Conservation (phyloP, 2,329 filamentous ascomycete genomes). For the Fusarium oligoseptatum region DNA sequence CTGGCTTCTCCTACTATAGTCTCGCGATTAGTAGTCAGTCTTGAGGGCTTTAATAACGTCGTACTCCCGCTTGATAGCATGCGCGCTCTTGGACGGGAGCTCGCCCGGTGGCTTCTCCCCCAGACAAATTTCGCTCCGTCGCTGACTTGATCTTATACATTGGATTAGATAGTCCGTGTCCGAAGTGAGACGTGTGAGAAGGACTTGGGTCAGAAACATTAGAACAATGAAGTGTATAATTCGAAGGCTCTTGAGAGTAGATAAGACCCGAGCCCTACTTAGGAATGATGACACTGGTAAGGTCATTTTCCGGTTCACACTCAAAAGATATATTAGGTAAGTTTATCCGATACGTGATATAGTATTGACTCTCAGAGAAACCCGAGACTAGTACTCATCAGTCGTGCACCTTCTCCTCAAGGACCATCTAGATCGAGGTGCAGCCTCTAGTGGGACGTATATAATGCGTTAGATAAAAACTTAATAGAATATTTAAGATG, state of each 20-base stretch:
- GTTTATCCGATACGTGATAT: neutral
- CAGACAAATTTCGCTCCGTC: too few relatives aligned
- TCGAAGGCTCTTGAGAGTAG: conserved; percentile 56
- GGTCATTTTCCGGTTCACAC: conserved; percentile 59
- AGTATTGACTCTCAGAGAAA: neutral
- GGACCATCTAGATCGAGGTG: conserved; percentile 59
- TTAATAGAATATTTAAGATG: conserved; percentile 57
- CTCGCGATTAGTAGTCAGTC: too few relatives aligned
- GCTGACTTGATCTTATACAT: too few relatives aligned
- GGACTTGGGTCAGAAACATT: too few relatives aligned
- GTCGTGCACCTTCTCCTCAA: conserved; percentile 58
- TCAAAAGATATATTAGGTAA: conserved; percentile 50
- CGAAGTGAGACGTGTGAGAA: too few relatives aligned
- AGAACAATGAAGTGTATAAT: too few relatives aligned
- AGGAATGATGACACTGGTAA: conserved; percentile 52
- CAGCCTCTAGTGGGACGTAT: conserved; percentile 47
- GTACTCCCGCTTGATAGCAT: too few relatives aligned
- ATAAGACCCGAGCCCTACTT: conserved; percentile 53
- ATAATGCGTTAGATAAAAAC: conserved; percentile 61
- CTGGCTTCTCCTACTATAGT: too few relatives aligned
- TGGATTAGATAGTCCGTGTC: too few relatives aligned
- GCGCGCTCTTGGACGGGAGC: too few relatives aligned
- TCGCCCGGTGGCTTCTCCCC: too few relatives aligned
- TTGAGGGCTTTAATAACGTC: too few relatives aligned
- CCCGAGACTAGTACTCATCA: neutral